Base-by-base conservation (phyloP, 257 asterid genomes). In the Fraxinus quadrangulata region DNA sequence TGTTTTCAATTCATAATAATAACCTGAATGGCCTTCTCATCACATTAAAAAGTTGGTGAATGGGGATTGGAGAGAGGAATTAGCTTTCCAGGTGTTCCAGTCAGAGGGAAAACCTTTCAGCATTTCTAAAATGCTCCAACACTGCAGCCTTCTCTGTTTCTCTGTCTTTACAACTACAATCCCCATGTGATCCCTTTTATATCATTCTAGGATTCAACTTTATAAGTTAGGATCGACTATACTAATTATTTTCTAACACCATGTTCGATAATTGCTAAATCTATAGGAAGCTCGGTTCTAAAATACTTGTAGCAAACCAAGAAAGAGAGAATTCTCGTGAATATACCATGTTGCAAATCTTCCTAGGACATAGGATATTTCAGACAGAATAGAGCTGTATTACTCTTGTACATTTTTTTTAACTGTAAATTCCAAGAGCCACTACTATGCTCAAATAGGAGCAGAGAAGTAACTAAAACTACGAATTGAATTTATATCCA, bases 11-110 rank as follows among this genome's bases (percentile, higher is more conserved):
- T 23, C 36, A 26, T 12, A n/a, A 26, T 28, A 40, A 23, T n/a
- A 14, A 67, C 3, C 71, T 16, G 33, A 72, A 83, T 73, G 63
- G 31, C 71, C 37, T 59, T 63, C 56, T 75, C 54, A 71, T 59
- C 80, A 26, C 14, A 61, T 31, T 73, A 74, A 68, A 68, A 31
- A 37, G 82, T 79, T 69, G 84, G 81, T 88, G 79, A 42, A 42
- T 42, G 51, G 5, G 17, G 51, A 12, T 42, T 42, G 51, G 17
- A 11, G 51, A 13, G 51, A 75, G 68, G 77, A 76, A n/a, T 30
- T 31, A 63, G 76, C 89, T 88, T 90, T 86, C 86, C 89, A 85
- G 89, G 81, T 90, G 88, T 82, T 72, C 77, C 84, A 85, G 83
- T 78, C 78, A 78, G 75, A 54, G 61, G 21, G 75, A 81, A 73